Conservation (phyloP, 2,329 filamentous ascomycete genomes). For the Monilinia vaccinii-corymbosi region DNA sequence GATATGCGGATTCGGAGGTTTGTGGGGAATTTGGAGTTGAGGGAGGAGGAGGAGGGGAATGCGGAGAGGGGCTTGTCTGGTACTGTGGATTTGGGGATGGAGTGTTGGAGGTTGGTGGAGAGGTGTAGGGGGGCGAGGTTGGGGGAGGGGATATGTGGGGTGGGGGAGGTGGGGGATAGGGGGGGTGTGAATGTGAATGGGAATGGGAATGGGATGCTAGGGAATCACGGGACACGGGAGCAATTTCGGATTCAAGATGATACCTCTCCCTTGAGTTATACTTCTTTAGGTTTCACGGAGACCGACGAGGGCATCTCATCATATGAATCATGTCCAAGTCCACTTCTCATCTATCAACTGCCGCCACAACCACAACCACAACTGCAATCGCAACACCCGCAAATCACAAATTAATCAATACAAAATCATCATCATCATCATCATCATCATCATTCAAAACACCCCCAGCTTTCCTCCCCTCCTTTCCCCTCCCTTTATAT, state of each 20-base stretch:
- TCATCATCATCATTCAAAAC: too few species aligned
- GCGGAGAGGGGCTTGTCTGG: not conserved
- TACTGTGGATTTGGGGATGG: not conserved
- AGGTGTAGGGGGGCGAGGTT: not conserved
- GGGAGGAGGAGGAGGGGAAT: not conserved
- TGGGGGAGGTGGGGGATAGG: not conserved
- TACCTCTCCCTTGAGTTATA: not conserved
- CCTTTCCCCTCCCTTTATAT: too few species aligned
- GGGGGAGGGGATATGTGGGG: not conserved
- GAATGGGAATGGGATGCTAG: not conserved
- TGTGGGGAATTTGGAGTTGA: not conserved
- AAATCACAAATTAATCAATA: not conserved
- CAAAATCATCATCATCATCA: not conserved
- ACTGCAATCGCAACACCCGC: too few species aligned
- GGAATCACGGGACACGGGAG: not conserved
- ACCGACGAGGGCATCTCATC: not conserved
- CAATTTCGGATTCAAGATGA: not conserved
- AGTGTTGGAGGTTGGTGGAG: not conserved
- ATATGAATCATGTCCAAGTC: not conserved
- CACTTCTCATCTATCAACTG: not conserved
- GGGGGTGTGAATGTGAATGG: too few species aligned
- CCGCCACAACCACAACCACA: not conserved
- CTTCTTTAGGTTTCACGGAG: not conserved
- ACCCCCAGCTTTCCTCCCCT: too few species aligned
- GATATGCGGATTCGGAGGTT: not conserved